phyloP scores from a whole-genome alignment of 371 early-diverging fungal species.

The Mycotypha africana region DNA sequence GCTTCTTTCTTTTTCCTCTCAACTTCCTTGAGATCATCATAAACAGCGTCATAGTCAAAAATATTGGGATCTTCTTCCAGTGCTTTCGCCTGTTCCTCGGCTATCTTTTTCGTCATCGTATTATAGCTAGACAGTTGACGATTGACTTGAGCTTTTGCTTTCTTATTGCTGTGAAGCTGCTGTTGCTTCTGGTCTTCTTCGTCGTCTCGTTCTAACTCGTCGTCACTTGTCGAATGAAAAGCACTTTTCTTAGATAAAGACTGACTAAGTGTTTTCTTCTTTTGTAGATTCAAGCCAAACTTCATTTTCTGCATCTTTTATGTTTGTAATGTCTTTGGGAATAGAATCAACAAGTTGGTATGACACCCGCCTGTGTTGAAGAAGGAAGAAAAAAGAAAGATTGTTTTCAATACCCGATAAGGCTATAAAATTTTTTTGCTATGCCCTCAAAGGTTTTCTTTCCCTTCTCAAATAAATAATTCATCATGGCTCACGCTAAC shows the following conservation, averaged over 20 bases:
- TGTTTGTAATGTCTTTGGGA: too few relatives aligned
- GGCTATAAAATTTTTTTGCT: too few relatives aligned
- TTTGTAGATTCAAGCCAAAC: conserved; percentile 35
- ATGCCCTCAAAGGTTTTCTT: too few relatives aligned
- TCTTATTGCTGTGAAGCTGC: conserved; percentile 1
- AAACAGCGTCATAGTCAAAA: conserved; percentile 89
- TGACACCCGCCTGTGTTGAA: too few relatives aligned
- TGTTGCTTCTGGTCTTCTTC: conserved; percentile 9
- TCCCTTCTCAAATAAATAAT: too few relatives aligned
- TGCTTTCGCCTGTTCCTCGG: conserved; percentile 58
- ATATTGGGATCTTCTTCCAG: conserved; percentile 77
- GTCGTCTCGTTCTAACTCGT: conserved; percentile 14
- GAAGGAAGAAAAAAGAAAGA: too few relatives aligned
- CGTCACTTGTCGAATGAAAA: conserved; percentile 20
- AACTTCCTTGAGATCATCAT: conserved; percentile 75
- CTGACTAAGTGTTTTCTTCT: conserved; percentile 22
- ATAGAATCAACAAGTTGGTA: too few relatives aligned
- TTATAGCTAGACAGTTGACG: conserved; percentile 22
- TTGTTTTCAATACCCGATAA: too few relatives aligned
- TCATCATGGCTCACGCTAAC: conserved; percentile 88
- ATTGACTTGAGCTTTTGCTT: conserved; percentile 28
- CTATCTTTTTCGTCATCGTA: conserved; percentile 31
- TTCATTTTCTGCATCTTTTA: too few relatives aligned
- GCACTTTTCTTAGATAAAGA: conserved; percentile 12
- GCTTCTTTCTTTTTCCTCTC: conserved; percentile 50